A percentile compares a stretch with the other conserved stretches of the same genome.
Conservation (phyloP, 495 filamentous ascomycete species). For the Jackrogersella multiformis region DNA sequence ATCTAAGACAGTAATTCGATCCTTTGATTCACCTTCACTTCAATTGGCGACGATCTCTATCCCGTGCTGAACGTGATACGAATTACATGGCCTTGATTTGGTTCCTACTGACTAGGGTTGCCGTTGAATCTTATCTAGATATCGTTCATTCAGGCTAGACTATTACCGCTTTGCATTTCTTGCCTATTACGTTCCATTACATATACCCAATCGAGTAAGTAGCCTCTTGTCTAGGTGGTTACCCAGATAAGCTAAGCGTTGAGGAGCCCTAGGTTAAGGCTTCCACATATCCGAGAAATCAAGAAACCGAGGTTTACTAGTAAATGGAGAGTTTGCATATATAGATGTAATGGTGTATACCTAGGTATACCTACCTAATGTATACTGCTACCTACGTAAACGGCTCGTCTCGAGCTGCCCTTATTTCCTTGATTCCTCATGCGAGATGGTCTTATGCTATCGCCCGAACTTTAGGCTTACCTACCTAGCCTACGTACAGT, state of each 20-base stretch:
- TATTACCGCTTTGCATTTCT: not conserved
- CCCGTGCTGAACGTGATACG: constrained; percentile 21
- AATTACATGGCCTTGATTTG: not conserved
- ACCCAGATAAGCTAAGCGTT: too few relatives aligned
- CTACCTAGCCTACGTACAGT: not conserved
- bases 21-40: constrained; percentile 29
- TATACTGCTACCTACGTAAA: not conserved
- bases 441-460: constrained; percentile 34
- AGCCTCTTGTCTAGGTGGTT: too few relatives aligned
- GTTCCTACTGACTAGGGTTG: too few relatives aligned
- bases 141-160: too few relatives aligned
- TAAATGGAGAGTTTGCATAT: too few relatives aligned
- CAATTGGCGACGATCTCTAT: constrained; percentile 16
- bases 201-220: too few relatives aligned
- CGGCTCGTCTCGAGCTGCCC: constrained; percentile 38
- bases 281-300: too few relatives aligned
- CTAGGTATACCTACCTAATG: too few relatives aligned
- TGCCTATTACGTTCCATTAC: too few relatives aligned
- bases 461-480: constrained; percentile 27
- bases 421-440: constrained; percentile 6
- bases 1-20: constrained; percentile 42
- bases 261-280: too few relatives aligned
- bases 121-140: too few relatives aligned
- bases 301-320: not conserved
- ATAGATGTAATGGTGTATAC: too few relatives aligned